These are phyloP conservation scores for Colletotrichum musicola DNA, from an alignment of 2,329 filamentous ascomycete species.

Conservation along the genomic window DNA sequence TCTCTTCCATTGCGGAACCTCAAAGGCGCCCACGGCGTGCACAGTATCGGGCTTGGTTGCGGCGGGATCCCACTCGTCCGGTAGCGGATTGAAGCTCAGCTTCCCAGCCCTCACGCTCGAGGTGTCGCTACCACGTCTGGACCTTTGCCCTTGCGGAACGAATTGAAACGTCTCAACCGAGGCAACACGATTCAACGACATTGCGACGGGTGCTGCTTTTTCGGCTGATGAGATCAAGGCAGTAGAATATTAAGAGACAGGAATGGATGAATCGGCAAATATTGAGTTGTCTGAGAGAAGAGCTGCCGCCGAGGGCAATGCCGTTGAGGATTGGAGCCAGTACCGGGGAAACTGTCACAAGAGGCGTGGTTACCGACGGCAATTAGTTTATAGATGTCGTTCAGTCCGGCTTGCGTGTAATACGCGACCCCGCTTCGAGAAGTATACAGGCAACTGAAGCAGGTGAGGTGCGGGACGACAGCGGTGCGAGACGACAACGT, in stretches of 20 bases:
- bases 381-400: no score
- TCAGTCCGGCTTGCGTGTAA: no score
- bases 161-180: conserved; percentile 66
- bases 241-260: background rate
- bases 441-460: no score
- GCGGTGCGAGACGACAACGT: no score
- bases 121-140: conserved; percentile 59
- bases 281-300: background rate
- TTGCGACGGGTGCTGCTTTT: conserved; percentile 42
- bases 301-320: background rate
- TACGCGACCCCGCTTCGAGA: no score
- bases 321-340: background rate
- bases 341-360: no score
- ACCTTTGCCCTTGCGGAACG: conserved; percentile 52
- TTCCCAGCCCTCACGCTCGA: conserved; percentile 61
- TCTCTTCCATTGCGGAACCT: conserved; percentile 67
- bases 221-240: background rate
- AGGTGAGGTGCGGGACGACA: no score
- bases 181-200: conserved; percentile 66
- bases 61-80: conserved; percentile 63
- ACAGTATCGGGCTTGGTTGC: conserved; percentile 54
- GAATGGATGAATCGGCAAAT: no score
- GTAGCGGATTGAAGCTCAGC: conserved; percentile 67
- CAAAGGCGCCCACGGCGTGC: conserved; percentile 65
- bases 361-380: no score